Evolutionary conservation across 352 stramenopile genomes (phyloP).

Genomic region (Phytopythium chamaehyphon): DNA sequence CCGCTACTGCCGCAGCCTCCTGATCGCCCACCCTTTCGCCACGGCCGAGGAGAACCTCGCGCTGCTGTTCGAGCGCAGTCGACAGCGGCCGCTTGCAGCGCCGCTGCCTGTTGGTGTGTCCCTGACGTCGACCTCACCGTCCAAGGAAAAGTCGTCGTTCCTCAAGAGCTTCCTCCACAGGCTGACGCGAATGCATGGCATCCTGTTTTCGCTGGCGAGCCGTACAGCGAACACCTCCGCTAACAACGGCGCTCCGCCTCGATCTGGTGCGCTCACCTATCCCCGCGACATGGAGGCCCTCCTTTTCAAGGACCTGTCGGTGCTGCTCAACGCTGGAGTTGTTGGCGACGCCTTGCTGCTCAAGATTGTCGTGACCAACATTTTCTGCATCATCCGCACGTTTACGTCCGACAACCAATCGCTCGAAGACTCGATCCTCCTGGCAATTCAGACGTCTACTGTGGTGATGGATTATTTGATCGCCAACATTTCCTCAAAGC

Average conservation of each 20-base stretch:
- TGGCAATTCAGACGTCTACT: constrained; percentile 39
- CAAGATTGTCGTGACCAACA: constrained; percentile 75
- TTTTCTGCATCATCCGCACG: constrained; percentile 63
- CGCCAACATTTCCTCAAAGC: constrained; percentile 22
- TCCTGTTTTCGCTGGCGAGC: constrained; percentile 66
- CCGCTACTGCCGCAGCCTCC: constrained; percentile 84
- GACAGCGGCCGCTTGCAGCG: constrained; percentile 56
- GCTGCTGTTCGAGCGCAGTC: constrained; percentile 85
- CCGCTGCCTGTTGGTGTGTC: constrained; percentile 13
- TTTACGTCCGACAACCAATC: constrained; percentile 14
- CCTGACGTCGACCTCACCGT: constrained; percentile 34
- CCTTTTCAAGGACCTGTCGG: constrained; percentile 53
- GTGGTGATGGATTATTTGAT: constrained; percentile 51
- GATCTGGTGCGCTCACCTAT: constrained; percentile 25
- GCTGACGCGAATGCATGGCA: constrained; percentile 82
- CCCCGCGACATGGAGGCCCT: constrained; percentile 66
- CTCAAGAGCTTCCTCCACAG: constrained; percentile 88
- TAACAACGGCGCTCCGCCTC: not conserved
- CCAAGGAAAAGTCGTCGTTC: constrained; percentile 77
- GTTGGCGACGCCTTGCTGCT: constrained; percentile 74
- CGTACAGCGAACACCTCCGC: constrained; percentile 4
- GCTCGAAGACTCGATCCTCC: constrained; percentile 46
- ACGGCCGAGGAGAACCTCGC: constrained; percentile 88
- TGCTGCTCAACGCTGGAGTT: constrained; percentile 49
- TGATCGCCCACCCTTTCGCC: constrained; percentile 81